These are phyloP conservation scores for Clitopilus hobsonii DNA, from an alignment of 768 basidiomycete genomes.

Conservation along the genomic window DNA sequence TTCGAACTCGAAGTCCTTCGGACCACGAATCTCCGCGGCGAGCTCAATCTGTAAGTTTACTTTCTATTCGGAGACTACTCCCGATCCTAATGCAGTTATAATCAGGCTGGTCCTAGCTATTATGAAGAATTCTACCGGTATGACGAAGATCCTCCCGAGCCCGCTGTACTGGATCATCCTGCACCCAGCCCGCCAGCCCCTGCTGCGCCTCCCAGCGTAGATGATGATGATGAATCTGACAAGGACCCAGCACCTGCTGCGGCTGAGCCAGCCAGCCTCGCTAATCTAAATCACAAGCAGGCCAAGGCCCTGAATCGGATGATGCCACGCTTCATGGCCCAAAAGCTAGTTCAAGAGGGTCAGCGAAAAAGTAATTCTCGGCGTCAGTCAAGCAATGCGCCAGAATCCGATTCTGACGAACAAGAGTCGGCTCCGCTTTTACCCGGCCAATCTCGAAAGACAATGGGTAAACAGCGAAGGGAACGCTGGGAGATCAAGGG, in stretches of 20 bases:
- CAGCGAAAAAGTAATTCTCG: conserved; percentile 9
- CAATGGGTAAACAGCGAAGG: conserved; percentile 25
- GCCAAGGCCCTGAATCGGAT: conserved; percentile 40
- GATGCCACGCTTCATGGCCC: conserved; percentile 52
- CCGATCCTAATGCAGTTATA: too few species aligned
- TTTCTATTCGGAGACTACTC: too few species aligned
- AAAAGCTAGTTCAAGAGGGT: conserved; percentile 18
- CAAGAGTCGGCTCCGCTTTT: conserved; percentile 34
- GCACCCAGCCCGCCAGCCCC: not conserved
- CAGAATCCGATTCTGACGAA: conserved; percentile 22
- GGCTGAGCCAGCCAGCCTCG: too few species aligned
- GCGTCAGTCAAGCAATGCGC: conserved; percentile 7
- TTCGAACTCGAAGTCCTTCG: not conserved
- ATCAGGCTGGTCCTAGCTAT: too few species aligned
- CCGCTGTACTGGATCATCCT: not conserved
- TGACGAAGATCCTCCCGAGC: too few species aligned
- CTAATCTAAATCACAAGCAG: too few species aligned
- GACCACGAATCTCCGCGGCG: not conserved
- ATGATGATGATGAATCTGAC: conserved; percentile 17
- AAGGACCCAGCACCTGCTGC: too few species aligned
- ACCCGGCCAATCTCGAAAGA: conserved; percentile 48
- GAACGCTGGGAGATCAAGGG: conserved; percentile 44
- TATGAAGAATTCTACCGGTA: too few species aligned
- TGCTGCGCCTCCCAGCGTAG: not conserved
- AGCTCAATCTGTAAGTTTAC: not conserved